Evolutionary conservation across 1,284 basidiomycete species (phyloP).

Genomic region (Apiotrichum gracile): DNA sequence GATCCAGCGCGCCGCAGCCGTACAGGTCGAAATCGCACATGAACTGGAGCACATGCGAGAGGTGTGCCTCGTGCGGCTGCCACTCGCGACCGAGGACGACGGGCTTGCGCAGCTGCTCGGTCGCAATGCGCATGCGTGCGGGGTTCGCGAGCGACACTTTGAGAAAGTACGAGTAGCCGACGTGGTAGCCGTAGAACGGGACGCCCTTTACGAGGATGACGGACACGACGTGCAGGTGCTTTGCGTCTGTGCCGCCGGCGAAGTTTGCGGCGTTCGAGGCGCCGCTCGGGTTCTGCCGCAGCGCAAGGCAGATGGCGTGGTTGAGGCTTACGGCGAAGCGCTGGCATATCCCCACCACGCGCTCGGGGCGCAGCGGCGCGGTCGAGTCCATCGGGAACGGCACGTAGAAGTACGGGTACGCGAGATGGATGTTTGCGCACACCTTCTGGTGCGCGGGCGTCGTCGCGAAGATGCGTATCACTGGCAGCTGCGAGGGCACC

Average conservation of each 20-base stretch:
- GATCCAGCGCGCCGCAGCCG: slow-evolving; percentile 83
- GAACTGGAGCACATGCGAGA: slow-evolving; percentile 85
- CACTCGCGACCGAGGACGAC: slow-evolving; percentile 72
- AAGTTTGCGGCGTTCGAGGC: slow-evolving; percentile 19
- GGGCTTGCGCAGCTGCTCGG: slow-evolving; percentile 71
- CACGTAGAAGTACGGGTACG: slow-evolving; percentile 55
- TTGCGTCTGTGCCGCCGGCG: slow-evolving; percentile 40
- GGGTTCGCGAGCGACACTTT: slow-evolving; percentile 79
- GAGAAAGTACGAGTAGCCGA: slow-evolving; percentile 79
- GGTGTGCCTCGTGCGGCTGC: slow-evolving; percentile 80
- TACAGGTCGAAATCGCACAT: slow-evolving; percentile 93
- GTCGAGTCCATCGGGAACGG: slow-evolving; percentile 51
- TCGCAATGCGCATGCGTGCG: slow-evolving; percentile 59
- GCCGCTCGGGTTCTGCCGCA: slow-evolving; percentile 40
- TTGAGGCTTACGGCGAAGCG: slow-evolving; percentile 44
- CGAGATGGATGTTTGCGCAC: slow-evolving; percentile 82
- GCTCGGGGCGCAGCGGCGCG: slow-evolving; percentile 42
- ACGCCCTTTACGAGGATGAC: slow-evolving; percentile 88
- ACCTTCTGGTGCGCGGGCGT: slow-evolving; percentile 71
- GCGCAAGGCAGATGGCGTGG: slow-evolving; percentile 43
- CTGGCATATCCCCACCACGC: slow-evolving; percentile 43
- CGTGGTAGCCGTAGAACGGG: slow-evolving; percentile 92
- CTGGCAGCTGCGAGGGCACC: slow-evolving; percentile 60
- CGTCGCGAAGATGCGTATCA: slow-evolving; percentile 80
- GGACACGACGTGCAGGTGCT: slow-evolving; percentile 52